Evolutionary conservation across 208 protist species (phyloP).

Genomic region (Zelonia costaricensis): DNA sequence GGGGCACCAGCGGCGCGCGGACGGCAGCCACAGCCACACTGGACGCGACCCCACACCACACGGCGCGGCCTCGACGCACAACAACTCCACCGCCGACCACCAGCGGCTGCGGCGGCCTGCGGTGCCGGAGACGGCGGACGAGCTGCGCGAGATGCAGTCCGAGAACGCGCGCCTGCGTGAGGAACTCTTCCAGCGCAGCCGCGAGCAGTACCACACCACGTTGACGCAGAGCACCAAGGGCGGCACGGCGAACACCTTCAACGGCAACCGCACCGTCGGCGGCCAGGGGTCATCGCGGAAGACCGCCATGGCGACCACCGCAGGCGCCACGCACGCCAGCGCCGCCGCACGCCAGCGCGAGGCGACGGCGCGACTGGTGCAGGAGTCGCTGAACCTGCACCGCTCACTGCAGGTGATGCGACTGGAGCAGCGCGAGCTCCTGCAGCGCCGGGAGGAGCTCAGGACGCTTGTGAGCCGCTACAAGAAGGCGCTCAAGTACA

Average conservation of each 20-base stretch:
- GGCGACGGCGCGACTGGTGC: slow-evolving; percentile 30
- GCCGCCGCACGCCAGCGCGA: slow-evolving; percentile 23
- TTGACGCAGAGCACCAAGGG: slow-evolving; percentile 17
- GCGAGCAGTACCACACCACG: slow-evolving; percentile 26
- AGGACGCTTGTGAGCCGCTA: slow-evolving; percentile 38
- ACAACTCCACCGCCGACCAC: not conserved
- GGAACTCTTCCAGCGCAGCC: slow-evolving; percentile 36
- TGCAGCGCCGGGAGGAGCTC: slow-evolving; percentile 41
- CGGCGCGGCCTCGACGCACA: not conserved
- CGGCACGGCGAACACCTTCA: not conserved
- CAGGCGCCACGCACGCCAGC: not conserved
- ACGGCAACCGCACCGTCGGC: slow-evolving; percentile 5
- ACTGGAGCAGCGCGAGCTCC: slow-evolving; percentile 46
- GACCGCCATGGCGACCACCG: not conserved
- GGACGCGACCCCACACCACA: no score
- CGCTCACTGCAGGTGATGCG: slow-evolving; percentile 44
- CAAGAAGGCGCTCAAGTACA: slow-evolving; percentile 46
- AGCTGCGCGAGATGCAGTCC: slow-evolving; percentile 42
- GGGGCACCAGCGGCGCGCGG: not conserved
- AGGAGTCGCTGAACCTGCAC: slow-evolving; percentile 44
- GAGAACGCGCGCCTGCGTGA: slow-evolving; percentile 54
- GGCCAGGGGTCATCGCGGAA: not conserved
- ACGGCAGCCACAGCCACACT: not conserved
- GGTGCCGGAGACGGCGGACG: slow-evolving; percentile 37
- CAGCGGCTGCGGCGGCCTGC: slow-evolving; percentile 8